A percentile compares a stretch with the other conserved stretches of the same genome.
Evolutionary conservation across 495 filamentous ascomycete species (phyloP).

Genomic region (Penicillium cataractarum): DNA sequence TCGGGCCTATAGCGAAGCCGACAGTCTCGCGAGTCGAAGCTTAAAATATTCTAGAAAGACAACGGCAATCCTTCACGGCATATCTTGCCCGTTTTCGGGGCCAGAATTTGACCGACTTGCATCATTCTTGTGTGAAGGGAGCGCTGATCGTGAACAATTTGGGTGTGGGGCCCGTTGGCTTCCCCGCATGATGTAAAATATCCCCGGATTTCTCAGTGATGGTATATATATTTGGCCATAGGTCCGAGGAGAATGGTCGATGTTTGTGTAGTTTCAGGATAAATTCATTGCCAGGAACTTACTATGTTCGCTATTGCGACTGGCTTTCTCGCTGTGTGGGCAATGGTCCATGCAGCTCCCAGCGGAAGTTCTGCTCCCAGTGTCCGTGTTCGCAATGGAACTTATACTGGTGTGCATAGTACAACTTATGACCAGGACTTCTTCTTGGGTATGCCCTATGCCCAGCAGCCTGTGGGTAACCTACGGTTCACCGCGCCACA

Average conservation of each 20-base stretch:
- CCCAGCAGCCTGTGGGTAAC: slow-evolving; percentile 46
- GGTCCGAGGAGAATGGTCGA: background rate
- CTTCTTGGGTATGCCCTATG: slow-evolving; percentile 54
- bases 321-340: slow-evolving; percentile 19
- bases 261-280: background rate
- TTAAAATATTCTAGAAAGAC: background rate
- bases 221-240: background rate
- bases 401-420: slow-evolving; percentile 41
- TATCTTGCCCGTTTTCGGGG: background rate
- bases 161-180: slow-evolving; percentile 15
- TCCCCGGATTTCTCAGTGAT: background rate
- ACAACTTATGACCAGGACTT: slow-evolving; percentile 46
- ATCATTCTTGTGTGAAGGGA: slow-evolving; percentile 1
- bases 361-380: slow-evolving; percentile 18
- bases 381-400: slow-evolving; percentile 40
- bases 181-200: slow-evolving; percentile 18
- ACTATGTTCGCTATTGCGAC: slow-evolving; percentile 18
- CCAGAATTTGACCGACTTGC: background rate
- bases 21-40: background rate
- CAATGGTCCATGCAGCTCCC: slow-evolving; percentile 19
- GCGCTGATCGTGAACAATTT: slow-evolving; percentile 20
- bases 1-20: background rate
- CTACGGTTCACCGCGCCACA: slow-evolving; percentile 54
- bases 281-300: background rate
- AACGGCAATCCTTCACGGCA: slow-evolving; percentile 13